phyloP scores from a whole-genome alignment of 2,329 filamentous ascomycete species.

The Curvularia lunata region DNA sequence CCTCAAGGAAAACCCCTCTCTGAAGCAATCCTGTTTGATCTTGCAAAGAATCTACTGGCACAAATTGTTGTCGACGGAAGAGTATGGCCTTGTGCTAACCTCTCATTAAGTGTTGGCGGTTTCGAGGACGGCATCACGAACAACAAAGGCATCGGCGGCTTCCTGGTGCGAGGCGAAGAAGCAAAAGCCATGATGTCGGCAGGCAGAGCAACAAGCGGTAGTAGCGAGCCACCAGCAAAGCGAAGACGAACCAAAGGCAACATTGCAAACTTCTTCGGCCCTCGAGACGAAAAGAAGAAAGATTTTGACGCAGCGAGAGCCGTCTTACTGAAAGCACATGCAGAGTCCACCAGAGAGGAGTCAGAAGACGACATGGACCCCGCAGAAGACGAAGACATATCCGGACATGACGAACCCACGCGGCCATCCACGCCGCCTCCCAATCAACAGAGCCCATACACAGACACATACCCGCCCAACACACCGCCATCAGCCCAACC shows the following conservation, averaged over 20 bases:
- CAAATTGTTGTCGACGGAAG: conserved; percentile 79
- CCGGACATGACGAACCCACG: conserved; percentile 18
- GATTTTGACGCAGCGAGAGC: conserved; percentile 45
- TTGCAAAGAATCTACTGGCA: conserved; percentile 76
- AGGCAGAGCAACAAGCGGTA: conserved; percentile 13
- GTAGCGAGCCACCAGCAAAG: conserved; percentile 38
- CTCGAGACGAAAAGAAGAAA: conserved; percentile 37
- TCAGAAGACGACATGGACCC: conserved; percentile 28
- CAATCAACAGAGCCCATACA: conserved; percentile 14
- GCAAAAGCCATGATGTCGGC: conserved; percentile 55
- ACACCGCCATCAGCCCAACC: conserved; percentile 47
- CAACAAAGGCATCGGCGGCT: conserved; percentile 85
- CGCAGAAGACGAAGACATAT: conserved; percentile 23
- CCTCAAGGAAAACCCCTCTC: conserved; percentile 76
- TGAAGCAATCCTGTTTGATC: conserved; percentile 73
- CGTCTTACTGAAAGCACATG: conserved; percentile 35
- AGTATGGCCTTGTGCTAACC: conserved; percentile 89
- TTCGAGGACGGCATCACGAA: conserved; percentile 87
- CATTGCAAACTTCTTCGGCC: conserved; percentile 48
- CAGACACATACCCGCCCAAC: conserved; percentile 17
- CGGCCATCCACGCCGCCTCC: conserved; percentile 24
- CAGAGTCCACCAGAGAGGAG: conserved; percentile 37
- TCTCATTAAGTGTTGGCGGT: conserved; percentile 86
- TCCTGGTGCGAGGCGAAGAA: conserved; percentile 73
- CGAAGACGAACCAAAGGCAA: conserved; percentile 43